phyloP scores from a whole-genome alignment of 2,329 filamentous ascomycete genomes.

The Penicillium hordei region DNA sequence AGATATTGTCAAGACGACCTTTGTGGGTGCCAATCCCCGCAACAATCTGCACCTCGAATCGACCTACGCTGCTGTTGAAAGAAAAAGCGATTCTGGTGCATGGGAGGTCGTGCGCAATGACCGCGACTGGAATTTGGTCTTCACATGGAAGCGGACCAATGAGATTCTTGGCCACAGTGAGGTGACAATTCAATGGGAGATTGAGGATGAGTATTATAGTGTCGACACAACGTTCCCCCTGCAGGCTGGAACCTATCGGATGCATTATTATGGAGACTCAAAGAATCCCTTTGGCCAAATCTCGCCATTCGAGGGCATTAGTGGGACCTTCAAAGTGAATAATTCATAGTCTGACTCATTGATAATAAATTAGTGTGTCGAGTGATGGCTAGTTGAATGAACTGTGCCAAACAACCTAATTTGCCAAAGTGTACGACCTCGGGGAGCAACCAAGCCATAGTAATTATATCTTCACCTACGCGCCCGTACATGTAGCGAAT shows the following conservation, averaged over 20 bases:
- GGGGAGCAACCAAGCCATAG: not conserved
- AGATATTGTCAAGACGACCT: slow-evolving; percentile 63
- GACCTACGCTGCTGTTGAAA: slow-evolving; percentile 77
- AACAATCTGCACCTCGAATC: slow-evolving; percentile 79
- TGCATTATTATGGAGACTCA: slow-evolving; percentile 81
- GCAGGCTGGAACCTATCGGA: slow-evolving; percentile 66
- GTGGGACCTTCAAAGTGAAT: slow-evolving; percentile 47
- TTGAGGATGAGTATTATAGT: slow-evolving; percentile 56
- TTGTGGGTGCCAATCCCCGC: slow-evolving; percentile 84
- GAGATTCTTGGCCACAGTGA: slow-evolving; percentile 71
- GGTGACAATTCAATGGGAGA: slow-evolving; percentile 78
- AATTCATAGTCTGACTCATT: slow-evolving; percentile 7
- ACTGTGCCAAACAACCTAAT: not conserved
- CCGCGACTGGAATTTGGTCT: slow-evolving; percentile 79
- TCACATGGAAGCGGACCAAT: slow-evolving; percentile 73
- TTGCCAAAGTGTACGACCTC: not conserved
- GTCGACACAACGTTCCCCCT: slow-evolving; percentile 36
- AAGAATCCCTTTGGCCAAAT: slow-evolving; percentile 66
- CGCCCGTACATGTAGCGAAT: not conserved
- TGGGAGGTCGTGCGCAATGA: slow-evolving; percentile 74
- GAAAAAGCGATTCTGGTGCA: slow-evolving; percentile 45
- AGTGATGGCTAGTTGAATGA: not conserved
- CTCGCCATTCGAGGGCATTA: slow-evolving; percentile 67
- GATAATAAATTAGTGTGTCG: not conserved
- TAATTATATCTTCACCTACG: not conserved